These are phyloP conservation scores for Oidium heveae DNA, from an alignment of 2,329 filamentous ascomycete species.

Conservation along the genomic window DNA sequence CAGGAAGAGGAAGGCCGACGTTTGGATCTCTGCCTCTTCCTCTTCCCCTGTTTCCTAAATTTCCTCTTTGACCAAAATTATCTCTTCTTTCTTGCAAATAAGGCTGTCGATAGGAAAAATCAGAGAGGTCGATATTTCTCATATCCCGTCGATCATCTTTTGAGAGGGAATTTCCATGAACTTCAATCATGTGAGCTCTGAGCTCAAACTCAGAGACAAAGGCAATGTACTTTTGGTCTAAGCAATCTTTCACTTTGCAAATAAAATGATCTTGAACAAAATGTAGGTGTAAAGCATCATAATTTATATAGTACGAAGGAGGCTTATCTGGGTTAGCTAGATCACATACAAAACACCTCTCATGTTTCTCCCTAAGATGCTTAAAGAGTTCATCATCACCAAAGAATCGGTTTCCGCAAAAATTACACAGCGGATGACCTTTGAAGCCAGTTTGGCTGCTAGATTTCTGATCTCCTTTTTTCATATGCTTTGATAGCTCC, in stretches of 20 bases:
- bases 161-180: constrained; percentile 54
- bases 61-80: constrained; percentile 14
- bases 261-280: constrained; percentile 72
- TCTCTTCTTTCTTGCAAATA: constrained; percentile 33
- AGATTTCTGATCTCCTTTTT: constrained; percentile 64
- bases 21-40: constrained; percentile 64
- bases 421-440: constrained; percentile 81
- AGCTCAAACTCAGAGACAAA: constrained; percentile 88
- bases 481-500: constrained; percentile 71
- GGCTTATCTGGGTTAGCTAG: constrained; percentile 19
- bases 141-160: constrained; percentile 70
- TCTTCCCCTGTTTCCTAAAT: constrained; percentile 15
- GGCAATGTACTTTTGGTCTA: constrained; percentile 94
- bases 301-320: constrained; percentile 81
- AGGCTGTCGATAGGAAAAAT: constrained; percentile 53
- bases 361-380: constrained; percentile 83
- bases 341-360: constrained; percentile 88
- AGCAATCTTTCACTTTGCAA: constrained; percentile 62
- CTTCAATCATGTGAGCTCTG: constrained; percentile 72
- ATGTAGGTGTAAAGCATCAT: constrained; percentile 63
- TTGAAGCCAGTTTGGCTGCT: constrained; percentile 87
- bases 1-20: constrained; percentile 49
- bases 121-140: constrained; percentile 61
- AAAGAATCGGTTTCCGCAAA: constrained; percentile 81
- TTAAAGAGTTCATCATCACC: constrained; percentile 85